These are phyloP conservation scores for Suillus weaverae DNA, from an alignment of 768 basidiomycete species.

Conservation along the genomic window DNA sequence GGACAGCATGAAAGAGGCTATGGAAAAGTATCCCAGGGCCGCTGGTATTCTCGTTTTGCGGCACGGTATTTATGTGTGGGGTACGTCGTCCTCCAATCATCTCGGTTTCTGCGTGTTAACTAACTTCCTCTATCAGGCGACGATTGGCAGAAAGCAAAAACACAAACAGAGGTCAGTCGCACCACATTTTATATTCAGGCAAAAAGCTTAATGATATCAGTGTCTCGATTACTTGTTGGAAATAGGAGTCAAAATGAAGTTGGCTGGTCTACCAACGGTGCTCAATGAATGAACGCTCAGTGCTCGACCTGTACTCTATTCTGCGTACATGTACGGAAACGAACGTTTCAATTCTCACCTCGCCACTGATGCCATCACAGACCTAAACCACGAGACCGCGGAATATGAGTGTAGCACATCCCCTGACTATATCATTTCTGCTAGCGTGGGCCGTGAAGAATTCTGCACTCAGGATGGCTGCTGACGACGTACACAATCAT, in stretches of 20 bases:
- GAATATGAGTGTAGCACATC: background rate
- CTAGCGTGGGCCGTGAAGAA: background rate
- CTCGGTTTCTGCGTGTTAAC: constrained; percentile 13
- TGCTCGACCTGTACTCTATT: background rate
- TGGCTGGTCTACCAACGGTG: constrained; percentile 57
- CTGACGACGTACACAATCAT: background rate
- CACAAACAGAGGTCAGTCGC: constrained; percentile 70
- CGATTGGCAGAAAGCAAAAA: constrained; percentile 89
- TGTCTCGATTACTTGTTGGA: constrained; percentile 93
- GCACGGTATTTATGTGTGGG: constrained; percentile 88
- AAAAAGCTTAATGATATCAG: constrained; percentile 35
- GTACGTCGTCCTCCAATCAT: constrained; percentile 36
- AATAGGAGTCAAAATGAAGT: constrained; percentile 80
- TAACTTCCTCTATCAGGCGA: constrained; percentile 38
- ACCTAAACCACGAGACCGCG: background rate
- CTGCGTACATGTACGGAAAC: background rate
- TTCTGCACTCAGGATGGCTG: background rate
- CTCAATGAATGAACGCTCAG: constrained; percentile 22
- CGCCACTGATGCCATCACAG: background rate
- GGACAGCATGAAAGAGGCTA: constrained; percentile 85
- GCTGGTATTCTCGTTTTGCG: constrained; percentile 75
- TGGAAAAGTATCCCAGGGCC: constrained; percentile 77
- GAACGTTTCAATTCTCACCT: background rate
- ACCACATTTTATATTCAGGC: background rate
- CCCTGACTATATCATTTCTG: background rate